A percentile compares a stretch with the other conserved stretches of the same genome.
Evolutionary conservation across 768 basidiomycete genomes (phyloP).

Genomic region (Panaeolus papilionaceus): DNA sequence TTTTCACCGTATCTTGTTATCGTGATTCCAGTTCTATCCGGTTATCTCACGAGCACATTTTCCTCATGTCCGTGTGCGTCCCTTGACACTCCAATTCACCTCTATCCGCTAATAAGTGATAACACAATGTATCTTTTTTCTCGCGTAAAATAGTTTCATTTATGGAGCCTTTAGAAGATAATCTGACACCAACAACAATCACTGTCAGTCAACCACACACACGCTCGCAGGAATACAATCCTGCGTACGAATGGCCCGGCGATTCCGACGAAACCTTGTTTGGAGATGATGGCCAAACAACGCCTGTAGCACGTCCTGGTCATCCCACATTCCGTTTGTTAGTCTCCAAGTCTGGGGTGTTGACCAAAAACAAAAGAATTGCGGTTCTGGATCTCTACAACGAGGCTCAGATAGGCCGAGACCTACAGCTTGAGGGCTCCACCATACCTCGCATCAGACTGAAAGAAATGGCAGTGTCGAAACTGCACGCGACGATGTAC

Average conservation of each 20-base stretch:
- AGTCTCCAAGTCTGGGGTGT: conserved; percentile 59
- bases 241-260: conserved; percentile 67
- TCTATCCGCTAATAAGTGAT: conserved; percentile 4
- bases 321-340: conserved; percentile 57
- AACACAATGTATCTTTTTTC: neutral
- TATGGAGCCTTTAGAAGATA: conserved; percentile 30
- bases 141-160: neutral
- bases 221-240: conserved; percentile 45
- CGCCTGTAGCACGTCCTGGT: conserved; percentile 20
- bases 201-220: neutral
- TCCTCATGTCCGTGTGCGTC: conserved; percentile 8
- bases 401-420: conserved; percentile 79
- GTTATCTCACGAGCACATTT: neutral
- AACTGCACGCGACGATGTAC: conserved; percentile 77
- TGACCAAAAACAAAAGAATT: conserved; percentile 55
- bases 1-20: neutral
- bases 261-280: conserved; percentile 1
- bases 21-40: neutral
- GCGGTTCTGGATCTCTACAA: conserved; percentile 54
- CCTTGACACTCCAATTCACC: neutral
- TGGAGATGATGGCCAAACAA: conserved; percentile 28
- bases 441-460: conserved; percentile 70
- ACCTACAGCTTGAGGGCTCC: conserved; percentile 56
- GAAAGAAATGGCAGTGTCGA: conserved; percentile 86
- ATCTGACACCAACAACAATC: conserved; percentile 14